Percentiles rank a stretch among this genome's conserved stretches.
These are phyloP conservation scores for Aspergillus taichungensis DNA, from an alignment of 495 filamentous ascomycete genomes.

Conservation along the genomic window DNA sequence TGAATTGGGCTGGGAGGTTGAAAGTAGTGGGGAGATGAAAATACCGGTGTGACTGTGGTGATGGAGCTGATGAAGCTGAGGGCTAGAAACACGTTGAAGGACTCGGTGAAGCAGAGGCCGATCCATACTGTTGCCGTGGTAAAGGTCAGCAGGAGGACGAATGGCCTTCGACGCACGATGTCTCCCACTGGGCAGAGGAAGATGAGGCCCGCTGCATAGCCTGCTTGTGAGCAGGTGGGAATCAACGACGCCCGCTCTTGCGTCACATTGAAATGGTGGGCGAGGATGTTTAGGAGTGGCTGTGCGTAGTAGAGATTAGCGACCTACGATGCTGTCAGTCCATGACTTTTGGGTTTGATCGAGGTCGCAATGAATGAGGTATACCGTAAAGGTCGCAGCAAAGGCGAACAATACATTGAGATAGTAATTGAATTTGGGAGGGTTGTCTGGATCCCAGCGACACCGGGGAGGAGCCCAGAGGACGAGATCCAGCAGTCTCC, in stretches of 20 bases:
- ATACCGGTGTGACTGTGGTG: constrained; percentile 69
- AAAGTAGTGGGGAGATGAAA: neutral
- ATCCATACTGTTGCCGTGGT: constrained; percentile 61
- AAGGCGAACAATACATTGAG: constrained; percentile 55
- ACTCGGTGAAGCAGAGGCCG: constrained; percentile 59
- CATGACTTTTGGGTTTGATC: no score
- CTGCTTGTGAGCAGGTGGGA: constrained; percentile 72
- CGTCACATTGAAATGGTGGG: constrained; percentile 49
- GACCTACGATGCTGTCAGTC: constrained; percentile 12
- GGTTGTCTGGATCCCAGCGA: constrained; percentile 47
- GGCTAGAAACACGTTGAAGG: constrained; percentile 54
- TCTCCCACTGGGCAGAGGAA: constrained; percentile 76
- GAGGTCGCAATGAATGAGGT: no score
- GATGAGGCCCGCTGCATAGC: constrained; percentile 66
- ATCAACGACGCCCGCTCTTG: constrained; percentile 51
- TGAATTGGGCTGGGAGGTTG: neutral
- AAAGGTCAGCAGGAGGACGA: constrained; percentile 57
- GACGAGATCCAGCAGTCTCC: constrained; percentile 19
- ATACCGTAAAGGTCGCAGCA: constrained; percentile 9
- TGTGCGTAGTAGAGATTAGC: constrained; percentile 69
- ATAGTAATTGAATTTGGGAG: constrained; percentile 48
- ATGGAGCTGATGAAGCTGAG: constrained; percentile 62
- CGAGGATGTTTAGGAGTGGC: constrained; percentile 57
- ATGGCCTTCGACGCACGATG: constrained; percentile 57
- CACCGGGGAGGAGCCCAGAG: constrained; percentile 47